Evolutionary conservation across 768 basidiomycete species (phyloP), one percentile per base, ranked within the genome.

Genomic region (Hemileccinum impolitum): DNA sequence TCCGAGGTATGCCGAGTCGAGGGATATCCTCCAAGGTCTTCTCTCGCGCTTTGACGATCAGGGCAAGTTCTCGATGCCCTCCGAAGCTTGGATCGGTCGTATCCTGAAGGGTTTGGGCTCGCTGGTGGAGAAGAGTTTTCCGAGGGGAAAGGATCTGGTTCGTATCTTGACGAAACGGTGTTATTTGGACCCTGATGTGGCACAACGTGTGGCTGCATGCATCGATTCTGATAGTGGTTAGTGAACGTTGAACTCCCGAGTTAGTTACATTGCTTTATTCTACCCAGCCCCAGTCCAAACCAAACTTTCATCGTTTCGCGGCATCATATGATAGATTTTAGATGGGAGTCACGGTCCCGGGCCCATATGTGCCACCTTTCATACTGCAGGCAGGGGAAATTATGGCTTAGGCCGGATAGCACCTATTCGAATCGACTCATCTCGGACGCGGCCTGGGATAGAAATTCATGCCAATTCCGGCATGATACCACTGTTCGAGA

Each of bases 1-100:
- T 38, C 42, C 59, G 7, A 68, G 69, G 45, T 66, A 62, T 18
- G 51, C 46, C 2, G 62, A 63, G 40, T 75, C 73, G 34, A 67
- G 52, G 36, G 46, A 48, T 26, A 56, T 58, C 26, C 47, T 72
- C 6, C 53, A 47, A 34, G 18, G 39, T 2, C 39, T 65, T 6
- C 30, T 66, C 6, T 45, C 55, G 39, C 44, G 52, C 9, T 67
- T 54, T 9, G 54, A 58, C 31, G 52, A 58, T 6, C 56, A 67
- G 15, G 63, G 63, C 43, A 64, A 65, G 48, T 64, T 64, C 17
- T 56, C 56, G 50, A 64, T 64, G 63, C 63, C 63, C 25, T 50
- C 61, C 4, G 66, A 61, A 37, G 55, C 50, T 4, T 63, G 64
- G 59, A 57, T 68, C 19, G 61, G 54, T 2, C 57, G 51, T 5